Evolutionary conservation across 495 filamentous ascomycete species (phyloP), one percentile per base, ranked within the genome.

Genomic region (Penicillium subrubescens): DNA sequence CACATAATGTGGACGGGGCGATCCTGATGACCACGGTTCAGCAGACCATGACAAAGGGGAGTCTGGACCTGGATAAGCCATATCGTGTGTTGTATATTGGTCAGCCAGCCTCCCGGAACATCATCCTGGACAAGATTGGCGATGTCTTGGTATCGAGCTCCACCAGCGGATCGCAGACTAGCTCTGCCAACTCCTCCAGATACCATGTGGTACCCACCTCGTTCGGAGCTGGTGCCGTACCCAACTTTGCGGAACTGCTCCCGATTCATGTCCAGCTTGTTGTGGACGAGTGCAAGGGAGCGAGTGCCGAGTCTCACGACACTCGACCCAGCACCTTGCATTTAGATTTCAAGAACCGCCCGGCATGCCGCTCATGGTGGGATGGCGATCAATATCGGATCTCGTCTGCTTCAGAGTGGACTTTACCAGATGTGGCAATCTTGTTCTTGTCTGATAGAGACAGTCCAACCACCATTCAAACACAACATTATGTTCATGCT

Each of bases 131-230:
- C 70, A 93, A 93, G 75, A 81, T 93, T 53, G 89, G 86, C 19
- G 86, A 86, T 64, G 89, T 90, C 51, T 67, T 87, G 53, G 82
- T 85, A 21, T 81, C 84, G 19, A 81, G 82, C 64, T 81, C 82
- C 35, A 72, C 72, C 57, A 68, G 71, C 64, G 72, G 71, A 23
- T 77, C 75, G 8, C 76, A 75, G 44, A 77, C 74, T 54, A 81
- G 78, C 68, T 82, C 84, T 48, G 72, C 79, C 27, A 81, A 83
- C 61, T 83, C 86, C 19, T 88, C 87, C 34, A 82, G 84, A 59
- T 93, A 88, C 74, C 92, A 90, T 76, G 87, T 93, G 64, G 86
- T 93, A 48, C 90, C 90, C 33, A 88, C 90, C 0, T 88, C 87
- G 0, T 92, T 91, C 73, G 89, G 89, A 58, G 75, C 75, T 59